Base-by-base conservation (phyloP, 108 stramenopile species). In the Skeletonema costatum region DNA sequence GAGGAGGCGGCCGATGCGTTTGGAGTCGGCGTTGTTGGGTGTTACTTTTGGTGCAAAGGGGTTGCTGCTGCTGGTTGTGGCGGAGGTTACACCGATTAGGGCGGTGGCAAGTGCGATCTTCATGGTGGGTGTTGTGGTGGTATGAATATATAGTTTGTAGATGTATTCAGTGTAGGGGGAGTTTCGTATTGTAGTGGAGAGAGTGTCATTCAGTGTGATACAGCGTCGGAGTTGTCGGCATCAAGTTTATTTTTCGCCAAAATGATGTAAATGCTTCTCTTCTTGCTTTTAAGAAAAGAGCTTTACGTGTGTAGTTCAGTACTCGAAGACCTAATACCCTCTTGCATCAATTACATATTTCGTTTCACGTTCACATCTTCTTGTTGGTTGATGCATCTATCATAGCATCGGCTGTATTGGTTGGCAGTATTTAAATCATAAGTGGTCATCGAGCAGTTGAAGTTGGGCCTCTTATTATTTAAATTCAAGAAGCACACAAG, bases 11-110 rank as follows among this genome's bases (percentile, higher is more conserved):
- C 64, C 58, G 48, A 89, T 41, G 71, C 90, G 89, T 36, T 67
- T 66, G 3, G 79, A 56, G 60, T 89, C 74, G 61, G 83, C 70
- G n/a, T 70, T 76, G 71, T 85, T 87, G 21, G 63, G 48, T 50
- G 74, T 82, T 73, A 75, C 79, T 44, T 86, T 72, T 50, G 85
- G 80, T 46, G 80, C 84, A 64, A 88, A 90, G 60, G 82, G 82
- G 64, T 85, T 87, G 72, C 75, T 80, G n/a, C 71, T 33, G n/a
- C n/a, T n/a, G n/a, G n/a, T n/a, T n/a, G n/a, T n/a, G 16, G 70
- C 51, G 64, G 51, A 4, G 32, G 68, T 29, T 3, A 36, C 35
- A 29, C 62, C 76, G 46, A 31, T 14, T 21, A 35, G 14, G 50
- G 31, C 35, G 46, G 70, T 56, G 8, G 53, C 53, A 10, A 56